Evolutionary conservation across 2,329 filamentous ascomycete genomes (phyloP).

Genomic region (Tolypocladium guangdongense): DNA sequence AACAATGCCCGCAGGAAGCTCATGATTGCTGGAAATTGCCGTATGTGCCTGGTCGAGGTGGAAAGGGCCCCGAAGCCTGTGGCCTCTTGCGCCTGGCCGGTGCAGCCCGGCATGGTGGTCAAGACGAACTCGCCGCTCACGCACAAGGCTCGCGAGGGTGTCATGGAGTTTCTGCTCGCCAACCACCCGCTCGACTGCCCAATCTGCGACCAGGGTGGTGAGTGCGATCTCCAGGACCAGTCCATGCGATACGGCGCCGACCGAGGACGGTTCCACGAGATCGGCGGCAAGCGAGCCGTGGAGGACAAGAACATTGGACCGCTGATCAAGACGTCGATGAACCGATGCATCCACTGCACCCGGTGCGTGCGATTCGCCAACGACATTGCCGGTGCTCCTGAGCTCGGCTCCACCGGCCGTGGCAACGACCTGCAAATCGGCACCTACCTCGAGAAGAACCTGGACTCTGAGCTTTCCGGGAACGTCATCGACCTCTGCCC

Average conservation of each 20-base stretch:
- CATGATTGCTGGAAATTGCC: constrained; percentile 98
- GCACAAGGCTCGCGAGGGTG: constrained; percentile 96
- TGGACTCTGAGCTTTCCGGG: constrained; percentile 89
- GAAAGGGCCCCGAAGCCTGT: constrained; percentile 94
- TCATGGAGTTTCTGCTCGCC: constrained; percentile 96
- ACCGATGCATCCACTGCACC: constrained; percentile 98
- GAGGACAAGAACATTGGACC: constrained; percentile 99
- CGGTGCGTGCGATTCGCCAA: constrained; percentile 96
- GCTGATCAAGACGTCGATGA: constrained; percentile 98
- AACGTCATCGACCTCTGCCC: constrained; percentile 98
- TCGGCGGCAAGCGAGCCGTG: constrained; percentile 90
- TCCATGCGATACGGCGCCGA: constrained; percentile 98
- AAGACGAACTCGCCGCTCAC: constrained; percentile 94
- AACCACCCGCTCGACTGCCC: constrained; percentile 96
- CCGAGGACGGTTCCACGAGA: constrained; percentile 91
- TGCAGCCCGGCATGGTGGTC: constrained; percentile 97
- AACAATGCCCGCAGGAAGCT: constrained; percentile 60
- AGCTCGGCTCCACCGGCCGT: constrained; percentile 87
- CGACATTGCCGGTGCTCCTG: constrained; percentile 89
- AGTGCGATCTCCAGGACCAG: constrained; percentile 98
- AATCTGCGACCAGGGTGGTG: constrained; percentile 96
- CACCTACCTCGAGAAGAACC: constrained; percentile 88
- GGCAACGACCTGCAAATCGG: constrained; percentile 97
- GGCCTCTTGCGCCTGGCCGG: constrained; percentile 96
- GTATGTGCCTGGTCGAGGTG: constrained; percentile 99